These are phyloP conservation scores for Yamadazyma oceani DNA, from an alignment of 1,139 yeast genomes.

Conservation along the genomic window DNA sequence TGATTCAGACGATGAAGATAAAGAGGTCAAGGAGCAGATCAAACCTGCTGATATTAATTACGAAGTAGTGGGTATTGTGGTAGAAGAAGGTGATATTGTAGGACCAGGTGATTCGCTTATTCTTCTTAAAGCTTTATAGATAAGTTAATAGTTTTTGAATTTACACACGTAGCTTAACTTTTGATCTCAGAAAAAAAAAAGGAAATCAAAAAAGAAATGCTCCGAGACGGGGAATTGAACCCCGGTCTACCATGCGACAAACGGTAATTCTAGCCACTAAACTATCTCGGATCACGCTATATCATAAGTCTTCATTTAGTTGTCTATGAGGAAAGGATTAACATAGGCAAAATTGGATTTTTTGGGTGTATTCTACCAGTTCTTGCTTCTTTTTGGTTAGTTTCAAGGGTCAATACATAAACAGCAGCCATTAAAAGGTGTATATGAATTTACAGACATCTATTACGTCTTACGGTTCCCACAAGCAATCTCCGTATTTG, in stretches of 20 bases:
- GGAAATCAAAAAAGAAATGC: conserved; percentile 15
- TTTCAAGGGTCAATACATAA: too few relatives aligned
- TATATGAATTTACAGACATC: too few relatives aligned
- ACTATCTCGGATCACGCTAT: conserved; percentile 35
- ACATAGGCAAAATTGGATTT: too few relatives aligned
- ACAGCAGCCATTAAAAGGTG: too few relatives aligned
- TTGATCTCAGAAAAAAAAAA: neutral
- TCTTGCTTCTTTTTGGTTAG: too few relatives aligned
- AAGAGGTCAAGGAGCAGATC: neutral
- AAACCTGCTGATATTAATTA: neutral
- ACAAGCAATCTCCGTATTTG: too few relatives aligned
- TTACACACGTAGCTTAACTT: too few relatives aligned
- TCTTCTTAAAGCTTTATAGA: neutral
- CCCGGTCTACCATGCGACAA: conserved; percentile 51
- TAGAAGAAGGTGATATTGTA: conserved; percentile 3
- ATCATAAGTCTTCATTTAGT: neutral
- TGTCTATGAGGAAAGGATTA: too few relatives aligned
- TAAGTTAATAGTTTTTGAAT: conserved; percentile 8
- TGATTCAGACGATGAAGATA: conserved; percentile 2
- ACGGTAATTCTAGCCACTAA: conserved; percentile 49
- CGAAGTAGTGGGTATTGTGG: conserved; percentile 2
- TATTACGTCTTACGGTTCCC: too few relatives aligned
- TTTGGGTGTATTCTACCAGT: too few relatives aligned
- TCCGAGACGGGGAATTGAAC: conserved; percentile 52
- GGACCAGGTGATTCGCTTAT: conserved; percentile 4